Conservation (phyloP, 2,329 filamentous ascomycete genomes). For the Claviceps quebecensis region DNA sequence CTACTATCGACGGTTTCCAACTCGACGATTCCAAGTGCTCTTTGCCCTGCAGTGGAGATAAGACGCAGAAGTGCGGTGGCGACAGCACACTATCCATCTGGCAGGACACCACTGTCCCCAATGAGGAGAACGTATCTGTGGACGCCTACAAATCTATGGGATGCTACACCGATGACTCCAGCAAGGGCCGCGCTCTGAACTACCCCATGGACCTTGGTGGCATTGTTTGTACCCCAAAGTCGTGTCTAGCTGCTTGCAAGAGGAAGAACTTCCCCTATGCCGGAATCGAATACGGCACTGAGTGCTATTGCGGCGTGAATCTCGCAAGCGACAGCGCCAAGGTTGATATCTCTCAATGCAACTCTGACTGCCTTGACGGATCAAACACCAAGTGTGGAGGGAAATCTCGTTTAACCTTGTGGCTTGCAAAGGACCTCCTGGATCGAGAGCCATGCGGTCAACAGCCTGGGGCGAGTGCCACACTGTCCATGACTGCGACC, state of each 20-base stretch:
- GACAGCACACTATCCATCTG: conserved; percentile 32
- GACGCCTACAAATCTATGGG: conserved; percentile 45
- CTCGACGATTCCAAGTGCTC: conserved; percentile 40
- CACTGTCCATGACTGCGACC: conserved; percentile 9
- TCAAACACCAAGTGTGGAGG: conserved; percentile 28
- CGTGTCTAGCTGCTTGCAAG: conserved; percentile 29
- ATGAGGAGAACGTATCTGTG: conserved; percentile 28
- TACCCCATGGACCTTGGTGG: conserved; percentile 26
- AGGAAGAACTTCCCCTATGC: conserved; percentile 32
- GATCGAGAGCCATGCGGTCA: conserved; percentile 36
- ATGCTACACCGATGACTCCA: conserved; percentile 39
- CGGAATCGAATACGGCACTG: conserved; percentile 29
- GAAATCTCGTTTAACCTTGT: conserved; percentile 26
- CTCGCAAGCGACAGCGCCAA: conserved; percentile 31
- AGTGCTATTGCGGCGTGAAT: conserved; percentile 39
- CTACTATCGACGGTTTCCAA: conserved; percentile 37
- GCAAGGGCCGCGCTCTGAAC: conserved; percentile 28
- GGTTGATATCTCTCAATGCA: conserved; percentile 28
- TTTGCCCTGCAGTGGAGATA: conserved; percentile 37
- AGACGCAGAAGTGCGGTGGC: conserved; percentile 31
- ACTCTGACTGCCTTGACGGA: conserved; percentile 38
- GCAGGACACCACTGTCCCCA: conserved; percentile 33
- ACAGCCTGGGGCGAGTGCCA: conserved; percentile 16
- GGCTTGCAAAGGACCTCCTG: conserved; percentile 33
- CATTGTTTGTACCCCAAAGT: conserved; percentile 25